Percentiles rank a stretch among this genome's conserved stretches.
Evolutionary conservation across 106 monocot species (phyloP).

Genomic region (Triglochin maritima): DNA sequence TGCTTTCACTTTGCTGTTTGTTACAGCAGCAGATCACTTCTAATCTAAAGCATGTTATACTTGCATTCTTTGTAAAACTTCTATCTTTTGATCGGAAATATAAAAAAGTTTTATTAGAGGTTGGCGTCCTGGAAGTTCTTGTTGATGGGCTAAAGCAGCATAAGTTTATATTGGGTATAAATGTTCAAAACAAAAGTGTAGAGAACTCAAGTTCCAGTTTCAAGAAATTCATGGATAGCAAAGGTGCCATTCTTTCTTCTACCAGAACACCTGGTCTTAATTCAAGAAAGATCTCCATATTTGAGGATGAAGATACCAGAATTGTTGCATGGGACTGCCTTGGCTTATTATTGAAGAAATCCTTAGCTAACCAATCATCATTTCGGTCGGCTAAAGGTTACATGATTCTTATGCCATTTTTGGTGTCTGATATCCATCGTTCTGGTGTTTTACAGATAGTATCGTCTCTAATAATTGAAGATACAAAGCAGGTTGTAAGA

Average conservation of each 20-base stretch:
- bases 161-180: constrained; percentile 55
- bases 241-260: constrained; percentile 85
- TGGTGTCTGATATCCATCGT: constrained; percentile 77
- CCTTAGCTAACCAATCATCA: constrained; percentile 74
- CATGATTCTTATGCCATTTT: constrained; percentile 56
- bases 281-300: constrained; percentile 52
- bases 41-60: constrained; percentile 66
- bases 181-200: constrained; percentile 45
- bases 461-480: constrained; percentile 83
- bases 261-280: constrained; percentile 44
- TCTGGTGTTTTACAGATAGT: constrained; percentile 68
- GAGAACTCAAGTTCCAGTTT: constrained; percentile 44
- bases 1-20: constrained; percentile 95
- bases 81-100: constrained; percentile 95
- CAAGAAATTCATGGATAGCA: constrained; percentile 61
- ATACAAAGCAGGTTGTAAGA: constrained; percentile 60
- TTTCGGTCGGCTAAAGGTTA: constrained; percentile 79
- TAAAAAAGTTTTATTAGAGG: constrained; percentile 85
- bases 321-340: constrained; percentile 90
- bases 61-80: constrained; percentile 93
- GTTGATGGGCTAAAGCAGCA: constrained; percentile 84
- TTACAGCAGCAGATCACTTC: constrained; percentile 81
- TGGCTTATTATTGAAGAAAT: constrained; percentile 68
- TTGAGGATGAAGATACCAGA: constrained; percentile 76
- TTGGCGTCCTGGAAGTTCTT: constrained; percentile 85